Evolutionary conservation across 129 eudicot genomes (phyloP).

Genomic region (Flaveria linearis): DNA sequence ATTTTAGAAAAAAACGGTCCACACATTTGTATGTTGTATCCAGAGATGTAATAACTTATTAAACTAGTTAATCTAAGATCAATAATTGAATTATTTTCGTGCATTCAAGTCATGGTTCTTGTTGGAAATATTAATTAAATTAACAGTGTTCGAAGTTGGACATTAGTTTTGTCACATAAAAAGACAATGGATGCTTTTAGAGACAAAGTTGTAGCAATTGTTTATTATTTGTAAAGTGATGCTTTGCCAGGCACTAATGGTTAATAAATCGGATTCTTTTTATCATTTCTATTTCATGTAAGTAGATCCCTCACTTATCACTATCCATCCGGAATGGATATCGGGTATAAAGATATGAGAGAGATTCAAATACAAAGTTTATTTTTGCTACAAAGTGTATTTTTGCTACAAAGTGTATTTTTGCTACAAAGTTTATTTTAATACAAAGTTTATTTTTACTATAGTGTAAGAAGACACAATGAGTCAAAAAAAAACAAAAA

Average conservation of each 20-base stretch:
- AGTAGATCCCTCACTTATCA: too few species aligned
- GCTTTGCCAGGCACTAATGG: neutral
- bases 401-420: too few species aligned
- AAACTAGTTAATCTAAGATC: neutral
- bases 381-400: too few species aligned
- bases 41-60: neutral
- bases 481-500: too few species aligned
- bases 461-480: too few species aligned
- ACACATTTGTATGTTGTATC: neutral
- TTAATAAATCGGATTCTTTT: too few species aligned
- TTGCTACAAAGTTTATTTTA: too few species aligned
- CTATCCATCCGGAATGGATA: too few species aligned
- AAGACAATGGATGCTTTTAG: neutral
- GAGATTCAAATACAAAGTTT: too few species aligned
- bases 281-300: too few species aligned
- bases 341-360: too few species aligned
- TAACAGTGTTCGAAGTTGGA: neutral
- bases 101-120: neutral
- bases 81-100: neutral
- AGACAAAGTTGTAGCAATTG: neutral
- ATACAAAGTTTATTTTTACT: too few species aligned
- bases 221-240: neutral
- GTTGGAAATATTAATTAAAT: neutral
- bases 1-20: constrained; percentile 5
- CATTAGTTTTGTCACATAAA: neutral